Base-by-base conservation (phyloP, 352 stramenopile genomes). In the Phytophthora gonapodyides region DNA sequence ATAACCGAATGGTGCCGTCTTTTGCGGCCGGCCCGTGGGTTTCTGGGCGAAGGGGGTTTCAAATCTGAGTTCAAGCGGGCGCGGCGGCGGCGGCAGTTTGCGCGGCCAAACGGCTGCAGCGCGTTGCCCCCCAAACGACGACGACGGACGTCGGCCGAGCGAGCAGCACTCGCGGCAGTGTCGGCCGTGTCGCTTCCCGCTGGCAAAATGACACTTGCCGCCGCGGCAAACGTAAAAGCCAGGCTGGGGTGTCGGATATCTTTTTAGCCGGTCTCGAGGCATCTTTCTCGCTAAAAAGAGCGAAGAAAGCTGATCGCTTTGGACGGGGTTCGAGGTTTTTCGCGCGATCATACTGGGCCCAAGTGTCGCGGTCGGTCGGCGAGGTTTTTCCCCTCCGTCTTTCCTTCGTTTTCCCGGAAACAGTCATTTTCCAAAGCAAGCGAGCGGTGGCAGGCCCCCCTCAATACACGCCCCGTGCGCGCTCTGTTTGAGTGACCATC, bases 381-480 rank as follows among this genome's bases (percentile, higher is more conserved):
- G 55, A 76, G 64, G 71, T 80, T 81, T 74, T 78, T 64, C 9
- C 19, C 15, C 55, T 46, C 40, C 33, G 55, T 67, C 62, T 49
- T 73, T 76, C 57, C 71, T 65, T 68, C 48, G 49, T 58, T 75
- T 72, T 73, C 66, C 42, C 50, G 72, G 58, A 72, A 66, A 67
- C 67, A 73, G 62, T 78, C 73, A 78, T 78, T 82, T 82, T 78
- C 63, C 61, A 82, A 82, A 82, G 69, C 69, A 75, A 75, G 38
- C 69, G 44, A 75, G 67, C 70, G 37, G 69, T 78, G 72, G 72
- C 63, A 77, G 71, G 68, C 65, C 55, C 57, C 57, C 65, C 61
- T 31, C 24, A 80, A 78, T 80, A 80, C 55, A 77, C 57, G 64
- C 65, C 60, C 63, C 51, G n/a, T 57, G 43, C 51, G 37, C 60